Evolutionary conservation across 805 yeast genomes (phyloP), one percentile per base, ranked within the genome.

Genomic region (Kodamaea jinghongensis): DNA sequence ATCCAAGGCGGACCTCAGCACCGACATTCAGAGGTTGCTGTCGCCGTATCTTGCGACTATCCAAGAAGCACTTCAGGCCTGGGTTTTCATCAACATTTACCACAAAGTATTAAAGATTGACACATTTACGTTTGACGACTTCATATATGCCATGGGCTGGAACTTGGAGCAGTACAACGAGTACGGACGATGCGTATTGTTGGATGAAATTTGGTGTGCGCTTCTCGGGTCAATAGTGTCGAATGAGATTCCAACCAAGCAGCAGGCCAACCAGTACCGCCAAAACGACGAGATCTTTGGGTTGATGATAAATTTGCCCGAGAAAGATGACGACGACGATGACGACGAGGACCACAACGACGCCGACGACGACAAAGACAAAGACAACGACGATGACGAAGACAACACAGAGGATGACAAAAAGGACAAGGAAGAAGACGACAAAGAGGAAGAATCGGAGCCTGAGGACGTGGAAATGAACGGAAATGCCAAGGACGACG

Each of bases 41-140:
- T 34, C 40, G 1, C 22, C 32, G 7, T 31, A 49, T 10, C 34
- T 62, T 2, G 27, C 33, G 3, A 26, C 54, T 5, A 46, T 64
- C 3, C 70, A 62, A 36, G 76, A 75, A 36, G 73, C 83, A 1
- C 55, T 88, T 16, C 90, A 86, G 50, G 58, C 75, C 3, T 88
- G 95, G 95, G 67, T 77, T 1, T 88, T 87, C 51, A 58, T 86
- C 20, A 86, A 86, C 55, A 72, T 85, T 36, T 87, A 81, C 57
- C 77, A 79, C 48, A 71, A 72, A 26, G 78, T 87, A 1, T 63
- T 87, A 23, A 55, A 73, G 4, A 61, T 88, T n/a, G 88, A 83
- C 51, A 75, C 83, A 0, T 81, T 86, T 50, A 81, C 91, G 0
- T 86, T 84, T 63, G 96, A 87, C 61, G 95, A 83, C 48, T 85